These are phyloP conservation scores for Mallotus japonicus DNA, from an alignment of 441 rosid species.

Conservation along the genomic window DNA sequence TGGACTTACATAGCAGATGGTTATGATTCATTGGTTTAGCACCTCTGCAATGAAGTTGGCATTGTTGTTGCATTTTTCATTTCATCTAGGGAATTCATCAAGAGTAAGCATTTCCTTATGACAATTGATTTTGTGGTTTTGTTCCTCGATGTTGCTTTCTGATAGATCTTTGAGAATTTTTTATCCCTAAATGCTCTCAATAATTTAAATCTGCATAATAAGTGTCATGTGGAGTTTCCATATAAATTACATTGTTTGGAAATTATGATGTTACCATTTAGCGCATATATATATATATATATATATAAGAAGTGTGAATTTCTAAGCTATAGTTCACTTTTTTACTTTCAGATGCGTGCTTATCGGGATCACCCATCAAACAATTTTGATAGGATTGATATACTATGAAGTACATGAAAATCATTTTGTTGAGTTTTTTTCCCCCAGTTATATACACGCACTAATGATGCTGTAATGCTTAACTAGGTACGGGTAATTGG, in stretches of 20 bases:
- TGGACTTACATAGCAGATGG: too few species aligned
- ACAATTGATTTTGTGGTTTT: not conserved
- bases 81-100: too few species aligned
- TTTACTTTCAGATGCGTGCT: constrained; percentile 11
- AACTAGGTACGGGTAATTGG: constrained; percentile 66
- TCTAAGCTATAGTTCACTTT: not conserved
- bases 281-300: too few species aligned
- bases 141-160: constrained; percentile 13
- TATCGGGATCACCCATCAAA: not conserved
- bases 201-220: not conserved
- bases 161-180: not conserved
- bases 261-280: not conserved
- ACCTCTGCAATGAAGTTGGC: too few species aligned
- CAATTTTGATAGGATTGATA: not conserved
- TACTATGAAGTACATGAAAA: not conserved
- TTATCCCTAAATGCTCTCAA: not conserved
- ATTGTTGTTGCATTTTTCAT: too few species aligned
- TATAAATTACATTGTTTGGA: not conserved
- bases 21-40: too few species aligned
- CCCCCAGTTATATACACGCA: not conserved
- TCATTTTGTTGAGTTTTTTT: not conserved
- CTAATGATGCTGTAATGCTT: constrained; percentile 31
- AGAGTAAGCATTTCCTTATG: not conserved
- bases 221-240: not conserved
- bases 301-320: not conserved